Conservation (phyloP, 2,329 filamentous ascomycete genomes). For the Nigrospora sphaerica region DNA sequence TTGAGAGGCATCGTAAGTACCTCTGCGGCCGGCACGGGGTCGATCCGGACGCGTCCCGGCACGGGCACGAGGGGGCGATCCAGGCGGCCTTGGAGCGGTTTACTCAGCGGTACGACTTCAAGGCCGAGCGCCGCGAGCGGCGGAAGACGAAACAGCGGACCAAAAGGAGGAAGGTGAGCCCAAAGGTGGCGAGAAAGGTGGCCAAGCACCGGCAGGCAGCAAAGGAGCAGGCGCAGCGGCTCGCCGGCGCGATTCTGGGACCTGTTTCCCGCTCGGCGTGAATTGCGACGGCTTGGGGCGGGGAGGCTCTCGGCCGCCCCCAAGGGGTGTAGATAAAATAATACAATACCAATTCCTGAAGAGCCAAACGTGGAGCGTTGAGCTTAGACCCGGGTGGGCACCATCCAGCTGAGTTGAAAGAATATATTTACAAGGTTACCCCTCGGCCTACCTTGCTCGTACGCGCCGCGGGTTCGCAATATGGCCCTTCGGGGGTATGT, state of each 20-base stretch:
- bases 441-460: too few species aligned
- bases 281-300: neutral
- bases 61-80: constrained; percentile 14
- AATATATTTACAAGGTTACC: too few species aligned
- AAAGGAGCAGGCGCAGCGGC: neutral
- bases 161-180: constrained; percentile 10
- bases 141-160: constrained; percentile 13
- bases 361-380: too few species aligned
- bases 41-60: constrained; percentile 5
- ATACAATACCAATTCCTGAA: too few species aligned
- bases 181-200: constrained; percentile 10
- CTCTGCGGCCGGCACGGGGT: constrained; percentile 17
- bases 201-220: constrained; percentile 7
- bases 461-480: too few species aligned
- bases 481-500: neutral
- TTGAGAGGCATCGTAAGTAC: constrained; percentile 15
- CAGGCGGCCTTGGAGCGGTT: constrained; percentile 15
- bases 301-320: neutral
- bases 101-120: constrained; percentile 9
- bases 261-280: neutral
- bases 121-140: constrained; percentile 4
- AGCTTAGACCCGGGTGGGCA: too few species aligned
- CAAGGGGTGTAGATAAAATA: constrained; percentile 1
- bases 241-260: too few species aligned
- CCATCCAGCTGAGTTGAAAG: too few species aligned